Evolutionary conservation across 805 yeast species (phyloP).

Genomic region (Starmerella apis): DNA sequence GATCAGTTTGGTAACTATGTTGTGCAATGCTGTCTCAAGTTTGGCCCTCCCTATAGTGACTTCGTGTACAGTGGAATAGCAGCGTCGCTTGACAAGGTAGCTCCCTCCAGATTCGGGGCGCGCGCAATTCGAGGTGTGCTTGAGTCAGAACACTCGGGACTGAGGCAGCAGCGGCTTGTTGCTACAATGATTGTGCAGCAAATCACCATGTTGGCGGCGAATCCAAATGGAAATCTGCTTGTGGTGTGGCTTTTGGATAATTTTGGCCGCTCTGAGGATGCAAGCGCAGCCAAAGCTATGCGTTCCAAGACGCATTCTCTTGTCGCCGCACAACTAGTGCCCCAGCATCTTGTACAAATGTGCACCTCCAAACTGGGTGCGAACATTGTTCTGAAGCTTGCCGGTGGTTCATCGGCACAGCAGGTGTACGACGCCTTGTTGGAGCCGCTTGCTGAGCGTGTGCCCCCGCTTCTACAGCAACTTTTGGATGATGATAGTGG

Average conservation of each 20-base stretch:
- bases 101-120: slow-evolving; percentile 87
- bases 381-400: slow-evolving; percentile 62
- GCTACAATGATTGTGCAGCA: slow-evolving; percentile 69
- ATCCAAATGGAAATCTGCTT: slow-evolving; percentile 77
- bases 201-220: slow-evolving; percentile 67
- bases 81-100: slow-evolving; percentile 65
- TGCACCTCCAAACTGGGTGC: slow-evolving; percentile 79
- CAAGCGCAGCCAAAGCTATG: slow-evolving; percentile 2
- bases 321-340: slow-evolving; percentile 51
- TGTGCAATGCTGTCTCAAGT: slow-evolving; percentile 84
- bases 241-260: slow-evolving; percentile 94
- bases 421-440: slow-evolving; percentile 56
- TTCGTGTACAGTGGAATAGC: slow-evolving; percentile 78
- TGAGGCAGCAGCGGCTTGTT: slow-evolving; percentile 59
- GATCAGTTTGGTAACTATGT: slow-evolving; percentile 97
- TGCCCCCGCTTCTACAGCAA: slow-evolving; percentile 43
- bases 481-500: slow-evolving; percentile 52
- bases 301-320: slow-evolving; percentile 38
- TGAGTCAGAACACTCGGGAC: slow-evolving; percentile 60
- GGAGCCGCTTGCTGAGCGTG: slow-evolving; percentile 27
- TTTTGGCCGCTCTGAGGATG: slow-evolving; percentile 36
- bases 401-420: slow-evolving; percentile 33
- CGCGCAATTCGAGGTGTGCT: slow-evolving; percentile 88
- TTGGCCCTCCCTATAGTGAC: slow-evolving; percentile 79
- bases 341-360: slow-evolving; percentile 46